phyloP scores from a whole-genome alignment of 179 eudicot genomes.

The Gypsophila paniculata region DNA sequence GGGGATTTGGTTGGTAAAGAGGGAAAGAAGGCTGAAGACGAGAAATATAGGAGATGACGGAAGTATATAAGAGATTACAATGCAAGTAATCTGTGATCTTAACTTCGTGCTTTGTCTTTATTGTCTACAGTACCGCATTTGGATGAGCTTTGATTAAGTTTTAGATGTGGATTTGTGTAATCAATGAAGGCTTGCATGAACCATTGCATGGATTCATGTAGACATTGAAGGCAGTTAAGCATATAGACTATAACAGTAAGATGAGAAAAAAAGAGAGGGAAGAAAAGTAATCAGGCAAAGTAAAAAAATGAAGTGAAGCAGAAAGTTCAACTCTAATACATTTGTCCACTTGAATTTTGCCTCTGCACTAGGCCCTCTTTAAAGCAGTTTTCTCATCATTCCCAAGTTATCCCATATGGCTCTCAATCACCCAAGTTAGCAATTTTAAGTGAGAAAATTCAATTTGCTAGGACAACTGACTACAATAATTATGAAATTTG shows the following conservation, averaged over 20 bases:
- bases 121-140: not conserved
- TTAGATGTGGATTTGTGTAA: not conserved
- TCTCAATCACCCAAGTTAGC: not conserved
- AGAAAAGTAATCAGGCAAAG: slow-evolving; percentile 1
- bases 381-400: not conserved
- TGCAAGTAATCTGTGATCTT: not conserved
- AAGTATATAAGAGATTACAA: no score
- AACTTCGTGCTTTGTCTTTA: slow-evolving; percentile 1
- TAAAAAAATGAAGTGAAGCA: not conserved
- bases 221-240: not conserved
- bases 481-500: no score
- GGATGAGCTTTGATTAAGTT: not conserved
- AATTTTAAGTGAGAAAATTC: not conserved
- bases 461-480: not conserved
- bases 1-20: not conserved
- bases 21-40: no score
- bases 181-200: not conserved
- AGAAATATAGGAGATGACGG: no score
- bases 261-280: not conserved
- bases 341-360: not conserved
- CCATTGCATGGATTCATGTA: not conserved
- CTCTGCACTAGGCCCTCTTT: not conserved
- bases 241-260: not conserved
- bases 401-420: not conserved
- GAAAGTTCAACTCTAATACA: not conserved